Base-by-base conservation (phyloP, 2,329 filamentous ascomycete genomes). In the Phialophora verrucosa region DNA sequence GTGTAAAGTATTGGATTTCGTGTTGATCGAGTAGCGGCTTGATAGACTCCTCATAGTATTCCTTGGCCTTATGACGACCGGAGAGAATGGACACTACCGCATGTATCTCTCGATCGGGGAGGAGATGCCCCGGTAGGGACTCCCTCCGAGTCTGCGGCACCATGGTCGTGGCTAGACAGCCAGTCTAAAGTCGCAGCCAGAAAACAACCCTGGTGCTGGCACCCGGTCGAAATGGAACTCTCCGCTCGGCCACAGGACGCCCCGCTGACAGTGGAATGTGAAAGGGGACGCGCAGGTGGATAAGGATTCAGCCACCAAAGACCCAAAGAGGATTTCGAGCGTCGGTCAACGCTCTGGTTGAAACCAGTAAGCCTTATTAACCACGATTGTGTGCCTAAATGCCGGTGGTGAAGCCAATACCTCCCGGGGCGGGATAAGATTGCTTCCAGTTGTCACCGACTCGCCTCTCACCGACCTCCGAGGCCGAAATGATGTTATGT, bases 71-170 rank as follows among this genome's bases (percentile, higher is more conserved):
- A 0, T 86, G 84, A 1, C 84, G 84, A 14, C 91, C 91, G 0
- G 91, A 91, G 23, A 81, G 80, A 0, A 84, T 88, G 0, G 90
- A 93, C 20, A 93, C 82, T 25, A 93, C 76, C 20, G 92, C 81
- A 71, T 91, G 84, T n/a, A 81, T 66, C 58, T 72, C 69, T 12
- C 70, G 70, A 38, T 71, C 69, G 27, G 70, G 64, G 29, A 59
- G 65, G 20, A 73, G 63, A 55, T 73, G 66, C 12, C 49, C 20
- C 27, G 35, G 38, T 5, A 51, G 38, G 20, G 47, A 58, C n/a
- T 49, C 17, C 10, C 4, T 11, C 23, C 35, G 59, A 42, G 29
- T 17, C 27, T 29, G 29, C n/a, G n/a, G 32, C 47, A 47, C 31
- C 59, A 61, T 61, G 23, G 20, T 44, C 38, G 38, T 44, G 6